A percentile compares a stretch with the other conserved stretches of the same genome.
Evolutionary conservation across 2,329 filamentous ascomycete species (phyloP).

Genomic region (Fusarium coffeatum): DNA sequence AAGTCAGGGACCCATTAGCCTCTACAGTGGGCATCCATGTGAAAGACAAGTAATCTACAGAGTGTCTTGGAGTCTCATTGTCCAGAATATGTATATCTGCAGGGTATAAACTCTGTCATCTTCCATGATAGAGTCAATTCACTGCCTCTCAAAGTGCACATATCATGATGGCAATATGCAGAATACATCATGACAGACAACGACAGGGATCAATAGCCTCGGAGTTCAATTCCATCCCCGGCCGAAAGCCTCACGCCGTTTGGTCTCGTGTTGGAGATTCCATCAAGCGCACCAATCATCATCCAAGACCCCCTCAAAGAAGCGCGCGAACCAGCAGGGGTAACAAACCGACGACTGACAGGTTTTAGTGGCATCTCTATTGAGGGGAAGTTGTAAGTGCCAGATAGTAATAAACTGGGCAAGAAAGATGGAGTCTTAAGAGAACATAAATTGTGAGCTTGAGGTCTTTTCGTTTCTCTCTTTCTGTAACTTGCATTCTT

Average conservation of each 20-base stretch:
- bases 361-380: constrained; percentile 1
- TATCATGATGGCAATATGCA: background rate
- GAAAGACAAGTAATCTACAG: background rate
- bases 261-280: constrained; percentile 30
- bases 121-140: background rate
- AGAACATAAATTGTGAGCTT: constrained; percentile 11
- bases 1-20: background rate
- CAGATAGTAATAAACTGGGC: background rate
- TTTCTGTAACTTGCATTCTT: background rate
- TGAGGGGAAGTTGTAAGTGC: constrained; percentile 10
- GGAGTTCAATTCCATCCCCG: constrained; percentile 3
- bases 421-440: background rate
- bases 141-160: background rate
- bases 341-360: constrained; percentile 1
- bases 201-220: constrained; percentile 5
- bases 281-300: constrained; percentile 11
- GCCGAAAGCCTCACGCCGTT: constrained; percentile 19
- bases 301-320: background rate
- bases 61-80: background rate
- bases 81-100: background rate
- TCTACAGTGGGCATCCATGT: background rate
- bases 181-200: background rate
- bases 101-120: background rate
- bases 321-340: constrained; percentile 16
- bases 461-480: background rate